phyloP scores from a whole-genome alignment of 2,329 filamentous ascomycete genomes.

The Penicillium expansum region DNA sequence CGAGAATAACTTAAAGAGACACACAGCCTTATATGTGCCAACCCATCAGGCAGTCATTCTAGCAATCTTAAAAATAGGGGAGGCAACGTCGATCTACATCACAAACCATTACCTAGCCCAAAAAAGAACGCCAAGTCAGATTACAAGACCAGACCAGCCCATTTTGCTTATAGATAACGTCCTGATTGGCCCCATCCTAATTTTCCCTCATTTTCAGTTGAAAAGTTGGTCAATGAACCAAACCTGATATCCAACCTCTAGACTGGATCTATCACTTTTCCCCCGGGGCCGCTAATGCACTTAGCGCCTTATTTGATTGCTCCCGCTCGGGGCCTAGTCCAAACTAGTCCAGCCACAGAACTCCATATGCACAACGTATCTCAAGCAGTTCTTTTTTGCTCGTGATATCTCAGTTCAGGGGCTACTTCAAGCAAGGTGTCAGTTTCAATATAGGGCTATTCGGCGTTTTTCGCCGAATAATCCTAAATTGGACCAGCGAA shows the following conservation, averaged over 20 bases:
- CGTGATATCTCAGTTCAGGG: constrained; percentile 4
- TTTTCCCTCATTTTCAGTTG: neutral
- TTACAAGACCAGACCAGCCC: constrained; percentile 12
- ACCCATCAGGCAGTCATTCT: neutral
- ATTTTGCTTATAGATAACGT: neutral
- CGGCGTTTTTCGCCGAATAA: neutral
- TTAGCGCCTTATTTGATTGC: neutral
- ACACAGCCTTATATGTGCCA: constrained; percentile 4
- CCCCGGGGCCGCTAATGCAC: neutral
- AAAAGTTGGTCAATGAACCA: constrained; percentile 1
- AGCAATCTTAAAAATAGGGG: constrained; percentile 11
- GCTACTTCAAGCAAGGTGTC: neutral
- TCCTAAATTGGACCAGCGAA: neutral
- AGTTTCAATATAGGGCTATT: neutral
- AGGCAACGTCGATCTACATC: constrained; percentile 12
- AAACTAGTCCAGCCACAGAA: neutral
- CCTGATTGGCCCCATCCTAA: constrained; percentile 12
- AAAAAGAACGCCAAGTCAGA: neutral
- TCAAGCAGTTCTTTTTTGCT: neutral
- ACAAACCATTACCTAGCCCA: constrained; percentile 2
- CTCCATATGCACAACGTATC: neutral
- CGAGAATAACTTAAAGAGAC: neutral
- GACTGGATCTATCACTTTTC: neutral
- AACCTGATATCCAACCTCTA: neutral
- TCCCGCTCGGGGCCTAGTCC: neutral